These are phyloP conservation scores for Penicillium sp. DNA, from an alignment of 2,329 filamentous ascomycete species.

Conservation along the genomic window DNA sequence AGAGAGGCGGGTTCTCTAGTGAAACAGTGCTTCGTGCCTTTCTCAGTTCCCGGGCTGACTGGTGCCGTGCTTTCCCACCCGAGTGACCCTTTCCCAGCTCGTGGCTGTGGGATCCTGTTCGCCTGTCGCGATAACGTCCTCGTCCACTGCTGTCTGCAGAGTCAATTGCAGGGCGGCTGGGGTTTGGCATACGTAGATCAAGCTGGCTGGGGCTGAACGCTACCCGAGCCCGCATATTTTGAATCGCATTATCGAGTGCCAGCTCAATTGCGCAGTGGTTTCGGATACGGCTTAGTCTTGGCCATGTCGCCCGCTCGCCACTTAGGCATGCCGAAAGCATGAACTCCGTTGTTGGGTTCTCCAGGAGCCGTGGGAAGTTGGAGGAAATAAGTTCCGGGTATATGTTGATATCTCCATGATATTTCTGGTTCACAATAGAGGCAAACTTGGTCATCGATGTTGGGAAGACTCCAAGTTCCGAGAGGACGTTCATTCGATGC, in stretches of 20 bases:
- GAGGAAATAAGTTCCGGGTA: conserved; percentile 73
- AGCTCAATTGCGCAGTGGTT: conserved; percentile 88
- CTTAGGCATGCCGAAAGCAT: conserved; percentile 75
- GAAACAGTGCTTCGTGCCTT: conserved; percentile 25
- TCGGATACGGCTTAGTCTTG: conserved; percentile 77
- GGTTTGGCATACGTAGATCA: conserved; percentile 19
- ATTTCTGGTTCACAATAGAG: conserved; percentile 83
- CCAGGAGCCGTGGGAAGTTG: conserved; percentile 73
- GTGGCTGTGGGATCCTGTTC: conserved; percentile 34
- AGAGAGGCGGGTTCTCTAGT: conserved; percentile 15
- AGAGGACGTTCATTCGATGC: conserved; percentile 75
- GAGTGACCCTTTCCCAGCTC: conserved; percentile 26
- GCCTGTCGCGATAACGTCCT: conserved; percentile 19
- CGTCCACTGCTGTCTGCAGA: conserved; percentile 26
- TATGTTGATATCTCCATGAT: conserved; percentile 94
- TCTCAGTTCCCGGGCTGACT: conserved; percentile 7
- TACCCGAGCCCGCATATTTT: conserved; percentile 41
- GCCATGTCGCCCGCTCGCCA: conserved; percentile 88
- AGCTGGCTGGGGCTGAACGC: conserved; percentile 33
- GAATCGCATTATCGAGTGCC: conserved; percentile 56
- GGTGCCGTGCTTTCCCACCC: conserved; percentile 8
- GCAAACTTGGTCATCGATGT: conserved; percentile 74
- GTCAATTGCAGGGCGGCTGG: conserved; percentile 14
- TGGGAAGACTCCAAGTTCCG: conserved; percentile 76
- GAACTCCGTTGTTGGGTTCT: conserved; percentile 81